Base-by-base conservation (phyloP, 495 filamentous ascomycete species). In the Barbatosphaeria neglecta region DNA sequence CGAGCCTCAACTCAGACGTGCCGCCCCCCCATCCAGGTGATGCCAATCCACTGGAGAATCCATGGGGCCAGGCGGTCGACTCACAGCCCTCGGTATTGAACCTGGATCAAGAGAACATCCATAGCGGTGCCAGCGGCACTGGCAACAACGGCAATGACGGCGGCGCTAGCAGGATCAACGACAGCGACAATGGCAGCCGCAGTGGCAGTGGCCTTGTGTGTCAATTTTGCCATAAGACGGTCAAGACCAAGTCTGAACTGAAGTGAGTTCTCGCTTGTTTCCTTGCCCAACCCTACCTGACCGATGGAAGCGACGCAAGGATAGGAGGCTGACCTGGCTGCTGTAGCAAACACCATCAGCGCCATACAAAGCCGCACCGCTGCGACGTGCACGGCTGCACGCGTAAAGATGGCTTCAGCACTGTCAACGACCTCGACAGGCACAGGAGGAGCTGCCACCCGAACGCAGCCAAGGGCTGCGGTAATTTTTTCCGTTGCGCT, bases 281-380 rank as follows among this genome's bases (percentile, higher is more conserved):
- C n/a, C n/a, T n/a, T n/a, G n/a, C n/a, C n/a, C n/a, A n/a, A n/a
- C n/a, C n/a, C n/a, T n/a, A n/a, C n/a, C n/a, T n/a, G n/a, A n/a
- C n/a, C n/a, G n/a, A n/a, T n/a, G n/a, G n/a, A n/a, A n/a, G n/a
- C n/a, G n/a, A n/a, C n/a, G n/a, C n/a, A n/a, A n/a, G n/a, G n/a
- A n/a, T n/a, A n/a, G n/a, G 27, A 8, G 40, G n/a, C 43, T 47
- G 45, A 48, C 17, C 15, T 22, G 39, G 25, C 42, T 9, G 23
- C 40, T 10, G 18, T 59, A 94, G 89, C 51, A 95, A 95, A 67
- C 89, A 95, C 58, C 66, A 78, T 42, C 77, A 83, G 13, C 77
- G 85, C 46, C 89, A 95, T 63, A 73, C 67, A 10, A 90, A 87
- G 54, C 77, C 81, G 0, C 83, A 77, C 60, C 79, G 70, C 53